Conservation (phyloP, 192 early-diverging fungal genomes). For the Oehlia diaphana region DNA sequence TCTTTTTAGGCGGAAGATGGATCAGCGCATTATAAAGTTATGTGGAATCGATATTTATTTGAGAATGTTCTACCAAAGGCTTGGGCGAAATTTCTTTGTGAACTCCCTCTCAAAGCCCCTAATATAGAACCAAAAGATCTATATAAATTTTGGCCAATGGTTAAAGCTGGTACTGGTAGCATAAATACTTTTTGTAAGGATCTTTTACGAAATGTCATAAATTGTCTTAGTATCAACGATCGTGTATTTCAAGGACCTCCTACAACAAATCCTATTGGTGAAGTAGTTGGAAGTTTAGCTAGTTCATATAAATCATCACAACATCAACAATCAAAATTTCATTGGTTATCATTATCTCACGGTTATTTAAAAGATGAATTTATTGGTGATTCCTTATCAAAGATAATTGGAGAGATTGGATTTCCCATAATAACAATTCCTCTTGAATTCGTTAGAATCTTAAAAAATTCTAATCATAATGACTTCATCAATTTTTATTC, state of each 20-base stretch:
- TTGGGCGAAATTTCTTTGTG: neutral
- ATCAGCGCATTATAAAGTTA: neutral
- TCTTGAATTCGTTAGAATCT: neutral
- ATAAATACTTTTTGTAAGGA: neutral
- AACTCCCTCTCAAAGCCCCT: neutral
- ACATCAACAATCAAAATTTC: neutral
- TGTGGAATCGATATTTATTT: neutral
- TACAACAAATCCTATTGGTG: neutral
- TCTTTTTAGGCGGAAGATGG: neutral
- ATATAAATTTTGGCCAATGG: constrained; percentile 1
- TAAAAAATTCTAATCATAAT: neutral
- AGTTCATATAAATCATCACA: neutral
- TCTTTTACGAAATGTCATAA: neutral
- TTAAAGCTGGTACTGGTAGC: neutral
- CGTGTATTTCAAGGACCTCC: neutral
- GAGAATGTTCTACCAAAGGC: neutral
- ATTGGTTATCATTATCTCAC: neutral
- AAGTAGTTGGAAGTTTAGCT: neutral
- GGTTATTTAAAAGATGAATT: neutral
- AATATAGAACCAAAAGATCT: neutral
- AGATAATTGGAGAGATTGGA: neutral
- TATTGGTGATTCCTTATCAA: neutral
- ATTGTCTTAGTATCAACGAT: neutral
- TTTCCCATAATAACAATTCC: neutral
- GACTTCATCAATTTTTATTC: neutral